Percentiles rank a stretch among this genome's conserved stretches.
Conservation (phyloP, 1,284 basidiomycete species). For the Cutaneotrichosporon cutaneum region DNA sequence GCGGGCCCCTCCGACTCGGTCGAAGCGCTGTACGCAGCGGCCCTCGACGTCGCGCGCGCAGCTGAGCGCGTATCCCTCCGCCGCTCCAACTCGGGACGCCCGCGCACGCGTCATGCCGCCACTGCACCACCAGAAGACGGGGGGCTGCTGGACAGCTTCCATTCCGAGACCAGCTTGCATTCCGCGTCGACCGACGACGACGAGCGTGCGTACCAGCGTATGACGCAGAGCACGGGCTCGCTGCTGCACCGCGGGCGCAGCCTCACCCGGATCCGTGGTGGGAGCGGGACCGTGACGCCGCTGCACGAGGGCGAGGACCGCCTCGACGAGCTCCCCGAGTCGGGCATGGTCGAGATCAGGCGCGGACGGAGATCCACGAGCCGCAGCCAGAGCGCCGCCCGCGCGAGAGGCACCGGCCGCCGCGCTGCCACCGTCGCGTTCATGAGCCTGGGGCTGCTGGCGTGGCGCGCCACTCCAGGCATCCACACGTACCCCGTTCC, state of each 20-base stretch:
- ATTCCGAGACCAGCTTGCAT: slow-evolving; percentile 33
- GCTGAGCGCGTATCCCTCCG: slow-evolving; percentile 45
- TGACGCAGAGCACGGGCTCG: slow-evolving; percentile 26
- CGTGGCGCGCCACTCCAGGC: slow-evolving; percentile 17
- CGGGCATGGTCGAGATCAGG: slow-evolving; percentile 23
- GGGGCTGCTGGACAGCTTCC: slow-evolving; percentile 27
- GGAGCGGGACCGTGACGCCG: slow-evolving; percentile 7
- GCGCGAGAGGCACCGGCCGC: slow-evolving; percentile 20
- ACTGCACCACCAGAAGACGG: slow-evolving; percentile 8
- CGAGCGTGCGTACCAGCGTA: slow-evolving; percentile 12
- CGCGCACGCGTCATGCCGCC: slow-evolving; percentile 13
- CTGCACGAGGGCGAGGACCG: slow-evolving; percentile 13
- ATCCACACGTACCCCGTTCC: neutral
- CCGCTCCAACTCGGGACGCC: slow-evolving; percentile 19
- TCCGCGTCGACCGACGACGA: slow-evolving; percentile 17
- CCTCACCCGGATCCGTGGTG: slow-evolving; percentile 6
- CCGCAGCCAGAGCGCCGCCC: slow-evolving; percentile 17
- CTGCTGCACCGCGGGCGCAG: slow-evolving; percentile 20
- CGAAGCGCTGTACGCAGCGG: slow-evolving; percentile 48
- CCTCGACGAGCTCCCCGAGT: slow-evolving; percentile 14
- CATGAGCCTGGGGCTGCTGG: slow-evolving; percentile 46
- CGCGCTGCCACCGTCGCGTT: slow-evolving; percentile 51
- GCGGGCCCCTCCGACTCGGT: slow-evolving; percentile 31
- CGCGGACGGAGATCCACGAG: slow-evolving; percentile 8
- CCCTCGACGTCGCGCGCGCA: slow-evolving; percentile 50